Percentiles rank a stretch among this genome's conserved stretches.
These are phyloP conservation scores for Pleurotus djamor DNA, from an alignment of 768 basidiomycete genomes.

Conservation along the genomic window DNA sequence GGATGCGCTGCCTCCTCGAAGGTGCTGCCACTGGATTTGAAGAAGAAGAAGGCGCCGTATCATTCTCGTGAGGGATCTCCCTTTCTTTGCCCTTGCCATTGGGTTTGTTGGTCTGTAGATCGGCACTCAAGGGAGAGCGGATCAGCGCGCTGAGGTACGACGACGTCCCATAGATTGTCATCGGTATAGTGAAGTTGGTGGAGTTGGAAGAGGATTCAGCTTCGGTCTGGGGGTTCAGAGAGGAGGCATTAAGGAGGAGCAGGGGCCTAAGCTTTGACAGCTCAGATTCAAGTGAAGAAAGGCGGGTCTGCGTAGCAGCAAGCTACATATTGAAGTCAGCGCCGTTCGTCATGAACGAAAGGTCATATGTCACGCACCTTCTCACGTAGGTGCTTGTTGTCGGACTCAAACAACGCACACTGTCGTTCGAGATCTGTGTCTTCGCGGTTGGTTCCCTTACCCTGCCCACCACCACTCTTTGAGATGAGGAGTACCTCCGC, in stretches of 20 bases:
- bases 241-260: constrained; percentile 60
- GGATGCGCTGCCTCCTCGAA: not conserved
- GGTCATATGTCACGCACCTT: constrained; percentile 40
- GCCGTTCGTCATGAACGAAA: not conserved
- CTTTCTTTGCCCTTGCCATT: constrained; percentile 13
- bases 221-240: constrained; percentile 8
- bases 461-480: constrained; percentile 32
- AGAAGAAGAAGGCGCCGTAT: not conserved
- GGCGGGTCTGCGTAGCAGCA: constrained; percentile 50
- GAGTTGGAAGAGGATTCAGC: not conserved
- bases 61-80: not conserved
- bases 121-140: not conserved
- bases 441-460: constrained; percentile 12
- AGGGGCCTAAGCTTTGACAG: constrained; percentile 64
- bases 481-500: constrained; percentile 64
- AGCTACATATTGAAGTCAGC: constrained; percentile 37
- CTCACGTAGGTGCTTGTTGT: constrained; percentile 58
- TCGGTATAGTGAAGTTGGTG: not conserved
- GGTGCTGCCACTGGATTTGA: constrained; percentile 7
- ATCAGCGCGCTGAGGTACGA: not conserved
- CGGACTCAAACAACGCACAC: constrained; percentile 48
- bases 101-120: not conserved
- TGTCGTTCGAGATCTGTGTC: constrained; percentile 46
- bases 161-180: constrained; percentile 3
- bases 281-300: constrained; percentile 60